Conservation (phyloP, 768 basidiomycete species). For the Leccinellum rugosiceps region DNA sequence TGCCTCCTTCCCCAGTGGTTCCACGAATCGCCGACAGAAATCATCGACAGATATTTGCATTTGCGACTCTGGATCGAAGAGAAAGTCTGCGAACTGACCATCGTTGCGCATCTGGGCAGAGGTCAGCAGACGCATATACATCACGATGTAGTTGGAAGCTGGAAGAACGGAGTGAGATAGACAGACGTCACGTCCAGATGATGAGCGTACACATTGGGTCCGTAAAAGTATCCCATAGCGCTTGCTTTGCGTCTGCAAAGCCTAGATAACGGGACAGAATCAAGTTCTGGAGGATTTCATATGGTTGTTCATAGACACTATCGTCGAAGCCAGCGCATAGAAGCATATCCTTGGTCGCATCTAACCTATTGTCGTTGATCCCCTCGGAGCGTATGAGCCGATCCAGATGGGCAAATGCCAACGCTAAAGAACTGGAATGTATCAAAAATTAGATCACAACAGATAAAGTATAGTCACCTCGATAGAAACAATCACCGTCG, state of each 20-base stretch:
- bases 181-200: neutral
- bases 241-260: conserved; percentile 32
- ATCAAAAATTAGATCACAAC: conserved; percentile 10
- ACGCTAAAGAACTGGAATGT: conserved; percentile 45
- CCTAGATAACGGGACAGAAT: conserved; percentile 41
- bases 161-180: neutral
- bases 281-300: conserved; percentile 55
- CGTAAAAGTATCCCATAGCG: conserved; percentile 45
- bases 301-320: conserved; percentile 73
- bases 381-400: conserved; percentile 54
- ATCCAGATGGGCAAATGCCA: conserved; percentile 80
- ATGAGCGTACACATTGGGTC: conserved; percentile 42
- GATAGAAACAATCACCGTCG: conserved; percentile 91
- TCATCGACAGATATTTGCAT: conserved; percentile 51
- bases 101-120: conserved; percentile 73
- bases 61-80: conserved; percentile 71
- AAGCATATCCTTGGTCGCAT: conserved; percentile 51
- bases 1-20: conserved; percentile 74
- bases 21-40: conserved; percentile 79
- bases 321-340: conserved; percentile 59
- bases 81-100: conserved; percentile 62
- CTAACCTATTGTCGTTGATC: conserved; percentile 44
- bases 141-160: conserved; percentile 74
- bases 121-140: conserved; percentile 79
- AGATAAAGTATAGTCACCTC: conserved; percentile 49